phyloP scores from a whole-genome alignment of 371 early-diverging fungal genomes.

The Mortierella sp. region DNA sequence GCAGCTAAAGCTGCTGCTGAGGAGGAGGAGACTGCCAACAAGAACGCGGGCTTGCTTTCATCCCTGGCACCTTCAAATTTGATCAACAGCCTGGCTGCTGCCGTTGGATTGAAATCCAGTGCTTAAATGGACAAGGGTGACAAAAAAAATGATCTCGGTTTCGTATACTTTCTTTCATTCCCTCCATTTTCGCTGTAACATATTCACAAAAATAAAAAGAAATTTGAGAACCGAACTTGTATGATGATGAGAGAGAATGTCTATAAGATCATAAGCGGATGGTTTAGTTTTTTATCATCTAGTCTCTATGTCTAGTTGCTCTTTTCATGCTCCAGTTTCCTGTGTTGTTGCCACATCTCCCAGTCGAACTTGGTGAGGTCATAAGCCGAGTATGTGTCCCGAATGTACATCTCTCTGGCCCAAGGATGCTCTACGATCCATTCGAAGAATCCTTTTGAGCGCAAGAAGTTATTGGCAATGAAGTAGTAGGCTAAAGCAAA shows the following conservation, averaged over 20 bases:
- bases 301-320: slow-evolving; percentile 1
- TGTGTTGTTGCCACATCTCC: slow-evolving; percentile 59
- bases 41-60: slow-evolving; percentile 11
- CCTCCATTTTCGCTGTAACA: slow-evolving; percentile 6
- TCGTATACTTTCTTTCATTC: not conserved
- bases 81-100: slow-evolving; percentile 33
- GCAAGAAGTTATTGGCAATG: slow-evolving; percentile 56
- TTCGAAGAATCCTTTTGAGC: slow-evolving; percentile 56
- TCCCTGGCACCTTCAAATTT: slow-evolving; percentile 28
- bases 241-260: not conserved
- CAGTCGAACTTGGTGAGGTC: slow-evolving; percentile 72
- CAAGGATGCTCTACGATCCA: slow-evolving; percentile 57
- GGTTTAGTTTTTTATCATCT: not conserved
- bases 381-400: slow-evolving; percentile 67
- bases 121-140: slow-evolving; percentile 32
- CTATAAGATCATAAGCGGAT: too few relatives aligned
- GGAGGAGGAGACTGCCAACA: slow-evolving; percentile 17
- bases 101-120: slow-evolving; percentile 41
- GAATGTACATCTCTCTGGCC: slow-evolving; percentile 63
- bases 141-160: not conserved
- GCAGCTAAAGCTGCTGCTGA: slow-evolving; percentile 22
- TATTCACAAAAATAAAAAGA: not conserved
- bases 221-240: not conserved
- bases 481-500: slow-evolving; percentile 75
- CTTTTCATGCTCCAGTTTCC: slow-evolving; percentile 7